Evolutionary conservation across 2,329 filamentous ascomycete species (phyloP).

Genomic region (Penicillium sclerotigenum): DNA sequence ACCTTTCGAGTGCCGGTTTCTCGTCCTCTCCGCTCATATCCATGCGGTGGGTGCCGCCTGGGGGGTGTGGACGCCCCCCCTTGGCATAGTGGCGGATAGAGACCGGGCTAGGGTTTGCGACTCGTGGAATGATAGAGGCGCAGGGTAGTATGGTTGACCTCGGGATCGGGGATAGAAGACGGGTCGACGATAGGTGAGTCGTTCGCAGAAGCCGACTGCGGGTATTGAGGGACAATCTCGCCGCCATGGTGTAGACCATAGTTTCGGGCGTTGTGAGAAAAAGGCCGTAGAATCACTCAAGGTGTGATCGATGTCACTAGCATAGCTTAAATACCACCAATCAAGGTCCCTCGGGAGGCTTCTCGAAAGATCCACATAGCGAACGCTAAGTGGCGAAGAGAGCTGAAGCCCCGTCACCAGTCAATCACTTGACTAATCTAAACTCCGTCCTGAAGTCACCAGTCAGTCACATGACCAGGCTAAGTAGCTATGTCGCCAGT

Average conservation of each 20-base stretch:
- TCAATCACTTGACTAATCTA: slow-evolving; percentile 1
- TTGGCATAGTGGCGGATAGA: slow-evolving; percentile 52
- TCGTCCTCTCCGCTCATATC: slow-evolving; percentile 72
- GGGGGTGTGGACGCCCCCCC: slow-evolving; percentile 69
- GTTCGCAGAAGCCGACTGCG: slow-evolving; percentile 32
- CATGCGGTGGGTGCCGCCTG: slow-evolving; percentile 92
- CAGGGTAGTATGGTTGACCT: slow-evolving; percentile 21
- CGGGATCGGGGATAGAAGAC: slow-evolving; percentile 19
- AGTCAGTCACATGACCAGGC: slow-evolving; percentile 7
- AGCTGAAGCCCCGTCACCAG: slow-evolving; percentile 28
- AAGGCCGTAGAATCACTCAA: background rate
- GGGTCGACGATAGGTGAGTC: slow-evolving; percentile 21
- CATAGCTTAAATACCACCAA: slow-evolving; percentile 12
- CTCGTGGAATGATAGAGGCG: slow-evolving; percentile 14
- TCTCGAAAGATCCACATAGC: slow-evolving; percentile 39
- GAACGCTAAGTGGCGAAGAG: slow-evolving; percentile 30
- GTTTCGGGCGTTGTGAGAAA: background rate
- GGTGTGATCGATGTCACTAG: background rate
- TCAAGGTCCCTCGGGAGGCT: slow-evolving; percentile 25
- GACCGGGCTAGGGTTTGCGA: slow-evolving; percentile 10
- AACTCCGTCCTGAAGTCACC: background rate
- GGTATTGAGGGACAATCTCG: slow-evolving; percentile 30
- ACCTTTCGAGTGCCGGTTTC: slow-evolving; percentile 87
- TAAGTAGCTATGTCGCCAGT: slow-evolving; percentile 28
- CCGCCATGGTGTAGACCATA: slow-evolving; percentile 27